A percentile compares a stretch with the other conserved stretches of the same genome.
Conservation (phyloP, 768 basidiomycete species). For the Pseudohyphozyma bogoriensis region DNA sequence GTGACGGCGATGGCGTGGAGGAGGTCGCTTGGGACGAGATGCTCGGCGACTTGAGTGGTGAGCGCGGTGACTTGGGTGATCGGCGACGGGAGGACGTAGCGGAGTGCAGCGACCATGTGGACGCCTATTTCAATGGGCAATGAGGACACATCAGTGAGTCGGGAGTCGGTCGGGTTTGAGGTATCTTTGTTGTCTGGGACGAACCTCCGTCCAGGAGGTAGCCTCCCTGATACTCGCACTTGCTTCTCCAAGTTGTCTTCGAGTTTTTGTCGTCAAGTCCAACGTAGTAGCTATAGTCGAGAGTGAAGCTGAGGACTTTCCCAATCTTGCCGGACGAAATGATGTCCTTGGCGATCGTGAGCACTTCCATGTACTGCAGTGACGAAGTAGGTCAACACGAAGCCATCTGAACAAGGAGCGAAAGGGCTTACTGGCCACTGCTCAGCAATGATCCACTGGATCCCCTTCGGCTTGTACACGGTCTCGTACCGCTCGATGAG, state of each 20-base stretch:
- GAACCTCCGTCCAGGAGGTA: constrained; percentile 62
- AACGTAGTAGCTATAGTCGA: background rate
- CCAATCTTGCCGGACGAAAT: constrained; percentile 47
- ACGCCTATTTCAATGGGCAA: too few species aligned
- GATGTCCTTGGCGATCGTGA: constrained; percentile 27
- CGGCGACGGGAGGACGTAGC: background rate
- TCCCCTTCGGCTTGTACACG: constrained; percentile 55
- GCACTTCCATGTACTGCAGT: constrained; percentile 34
- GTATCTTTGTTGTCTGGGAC: constrained; percentile 50
- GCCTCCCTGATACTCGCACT: constrained; percentile 50
- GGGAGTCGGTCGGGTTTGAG: too few species aligned
- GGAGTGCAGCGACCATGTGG: background rate
- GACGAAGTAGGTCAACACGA: background rate
- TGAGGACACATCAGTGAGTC: too few species aligned
- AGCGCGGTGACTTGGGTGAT: background rate
- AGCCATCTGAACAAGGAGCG: background rate
- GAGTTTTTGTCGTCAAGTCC: constrained; percentile 50
- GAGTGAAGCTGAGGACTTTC: background rate
- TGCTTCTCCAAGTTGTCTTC: constrained; percentile 70
- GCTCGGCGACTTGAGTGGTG: background rate
- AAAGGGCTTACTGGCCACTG: background rate
- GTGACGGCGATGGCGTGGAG: background rate
- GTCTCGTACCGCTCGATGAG: constrained; percentile 59
- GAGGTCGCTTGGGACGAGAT: background rate
- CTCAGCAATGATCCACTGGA: background rate